Evolutionary conservation across 768 basidiomycete species (phyloP).

Genomic region (Tremella yokohamensis): DNA sequence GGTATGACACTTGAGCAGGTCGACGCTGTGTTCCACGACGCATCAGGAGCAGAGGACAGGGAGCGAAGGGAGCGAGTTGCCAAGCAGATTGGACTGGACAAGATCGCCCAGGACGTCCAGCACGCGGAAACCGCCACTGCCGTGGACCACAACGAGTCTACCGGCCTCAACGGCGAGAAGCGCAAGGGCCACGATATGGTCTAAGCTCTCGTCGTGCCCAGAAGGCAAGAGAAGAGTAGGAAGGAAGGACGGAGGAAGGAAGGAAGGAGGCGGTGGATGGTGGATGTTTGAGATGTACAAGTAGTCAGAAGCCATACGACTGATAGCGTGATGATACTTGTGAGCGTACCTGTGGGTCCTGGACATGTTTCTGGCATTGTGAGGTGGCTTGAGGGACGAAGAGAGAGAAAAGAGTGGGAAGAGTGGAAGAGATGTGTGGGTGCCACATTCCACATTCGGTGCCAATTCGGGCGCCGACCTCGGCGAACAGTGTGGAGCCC

Average conservation of each 20-base stretch:
- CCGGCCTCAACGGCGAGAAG: neutral
- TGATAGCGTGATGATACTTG: too few species aligned
- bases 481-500: too few species aligned
- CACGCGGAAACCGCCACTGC: conserved; percentile 36
- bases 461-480: too few species aligned
- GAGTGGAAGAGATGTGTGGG: too few species aligned
- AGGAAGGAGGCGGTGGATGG: conserved; percentile 1
- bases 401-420: too few species aligned
- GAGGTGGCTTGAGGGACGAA: too few species aligned
- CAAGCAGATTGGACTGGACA: conserved; percentile 62
- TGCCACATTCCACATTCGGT: too few species aligned
- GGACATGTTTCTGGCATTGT: too few species aligned
- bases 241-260: neutral
- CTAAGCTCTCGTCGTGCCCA: conserved; percentile 42
- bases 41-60: conserved; percentile 58
- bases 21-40: conserved; percentile 78
- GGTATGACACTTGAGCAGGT: conserved; percentile 79
- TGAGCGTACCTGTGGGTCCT: too few species aligned
- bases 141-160: neutral
- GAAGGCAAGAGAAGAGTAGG: conserved; percentile 26
- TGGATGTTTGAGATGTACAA: neutral
- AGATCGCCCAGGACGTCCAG: conserved; percentile 40
- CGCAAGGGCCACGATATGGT: too few species aligned
- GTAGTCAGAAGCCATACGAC: too few species aligned
- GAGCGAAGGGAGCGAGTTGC: conserved; percentile 58